Percentiles rank a stretch among this genome's conserved stretches.
These are phyloP conservation scores for Apiotrichum gracile DNA, from an alignment of 1,284 basidiomycete species.

Conservation along the genomic window DNA sequence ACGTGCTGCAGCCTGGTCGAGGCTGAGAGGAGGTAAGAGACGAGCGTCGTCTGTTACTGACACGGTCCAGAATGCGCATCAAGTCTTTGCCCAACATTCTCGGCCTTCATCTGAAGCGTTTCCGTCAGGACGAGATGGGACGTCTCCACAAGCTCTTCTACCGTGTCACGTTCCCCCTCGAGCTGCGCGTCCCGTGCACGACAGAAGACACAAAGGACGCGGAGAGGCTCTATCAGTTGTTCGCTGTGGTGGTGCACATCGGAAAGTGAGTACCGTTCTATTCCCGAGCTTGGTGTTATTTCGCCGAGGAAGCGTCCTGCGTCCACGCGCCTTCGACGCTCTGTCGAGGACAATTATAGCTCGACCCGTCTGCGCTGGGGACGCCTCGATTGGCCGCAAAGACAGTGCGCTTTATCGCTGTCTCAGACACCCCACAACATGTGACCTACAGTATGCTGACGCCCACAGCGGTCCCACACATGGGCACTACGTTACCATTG, in stretches of 20 bases:
- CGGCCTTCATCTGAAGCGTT: conserved; percentile 91
- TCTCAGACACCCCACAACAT: too few relatives aligned
- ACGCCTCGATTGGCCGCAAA: too few relatives aligned
- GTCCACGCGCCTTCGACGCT: too few relatives aligned
- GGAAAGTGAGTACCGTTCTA: conserved; percentile 66
- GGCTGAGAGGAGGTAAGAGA: conserved; percentile 67
- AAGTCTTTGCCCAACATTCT: conserved; percentile 91
- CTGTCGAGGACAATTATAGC: too few relatives aligned
- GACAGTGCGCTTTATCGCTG: too few relatives aligned
- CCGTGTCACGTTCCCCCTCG: conserved; percentile 90
- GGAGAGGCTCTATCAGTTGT: conserved; percentile 80
- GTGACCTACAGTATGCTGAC: background rate
- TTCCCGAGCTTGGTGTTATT: background rate
- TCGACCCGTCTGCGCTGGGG: too few relatives aligned
- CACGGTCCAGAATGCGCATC: conserved; percentile 78
- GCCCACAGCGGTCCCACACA: conserved; percentile 77
- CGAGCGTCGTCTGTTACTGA: conserved; percentile 35
- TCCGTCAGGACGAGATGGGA: conserved; percentile 87
- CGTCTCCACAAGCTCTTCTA: conserved; percentile 92
- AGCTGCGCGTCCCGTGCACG: conserved; percentile 92
- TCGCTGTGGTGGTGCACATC: conserved; percentile 94
- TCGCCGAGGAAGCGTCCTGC: too few relatives aligned
- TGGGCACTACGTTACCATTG: conserved; percentile 93
- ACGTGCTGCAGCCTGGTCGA: conserved; percentile 93
- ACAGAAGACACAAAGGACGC: conserved; percentile 88